Evolutionary conservation across 2,329 filamentous ascomycete species (phyloP).

Genomic region (Berkeleyomyces rouxiae): DNA sequence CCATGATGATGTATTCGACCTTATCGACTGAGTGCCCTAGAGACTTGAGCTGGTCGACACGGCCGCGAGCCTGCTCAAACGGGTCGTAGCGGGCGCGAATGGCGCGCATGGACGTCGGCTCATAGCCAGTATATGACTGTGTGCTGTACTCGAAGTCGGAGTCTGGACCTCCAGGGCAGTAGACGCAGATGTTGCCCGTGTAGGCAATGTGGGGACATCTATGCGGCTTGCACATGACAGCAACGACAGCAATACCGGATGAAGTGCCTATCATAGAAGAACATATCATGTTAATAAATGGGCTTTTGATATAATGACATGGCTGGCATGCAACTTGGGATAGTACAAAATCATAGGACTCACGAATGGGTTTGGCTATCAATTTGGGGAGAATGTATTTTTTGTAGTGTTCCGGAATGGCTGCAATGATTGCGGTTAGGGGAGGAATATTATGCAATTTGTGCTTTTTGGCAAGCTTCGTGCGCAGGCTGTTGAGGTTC

Average conservation of each 20-base stretch:
- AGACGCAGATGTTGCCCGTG: slow-evolving; percentile 97
- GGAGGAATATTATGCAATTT: slow-evolving; percentile 75
- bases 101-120: slow-evolving; percentile 95
- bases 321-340: neutral
- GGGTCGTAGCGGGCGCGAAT: slow-evolving; percentile 95
- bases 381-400: slow-evolving; percentile 96
- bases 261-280: slow-evolving; percentile 48
- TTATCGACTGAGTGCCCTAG: slow-evolving; percentile 96
- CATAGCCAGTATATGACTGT: slow-evolving; percentile 96
- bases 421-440: slow-evolving; percentile 90
- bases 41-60: slow-evolving; percentile 91
- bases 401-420: slow-evolving; percentile 98
- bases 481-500: slow-evolving; percentile 78
- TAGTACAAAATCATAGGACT: slow-evolving; percentile 16
- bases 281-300: neutral
- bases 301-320: neutral
- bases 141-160: slow-evolving; percentile 99
- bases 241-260: slow-evolving; percentile 92
- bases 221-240: slow-evolving; percentile 99
- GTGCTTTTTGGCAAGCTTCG: slow-evolving; percentile 85
- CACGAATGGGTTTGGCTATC: slow-evolving; percentile 89
- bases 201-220: slow-evolving; percentile 95
- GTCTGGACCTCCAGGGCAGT: slow-evolving; percentile 92
- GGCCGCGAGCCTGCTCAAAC: slow-evolving; percentile 88
- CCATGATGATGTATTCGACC: slow-evolving; percentile 99